phyloP scores from a whole-genome alignment of 257 asterid genomes.

The Solanum etuberosum region DNA sequence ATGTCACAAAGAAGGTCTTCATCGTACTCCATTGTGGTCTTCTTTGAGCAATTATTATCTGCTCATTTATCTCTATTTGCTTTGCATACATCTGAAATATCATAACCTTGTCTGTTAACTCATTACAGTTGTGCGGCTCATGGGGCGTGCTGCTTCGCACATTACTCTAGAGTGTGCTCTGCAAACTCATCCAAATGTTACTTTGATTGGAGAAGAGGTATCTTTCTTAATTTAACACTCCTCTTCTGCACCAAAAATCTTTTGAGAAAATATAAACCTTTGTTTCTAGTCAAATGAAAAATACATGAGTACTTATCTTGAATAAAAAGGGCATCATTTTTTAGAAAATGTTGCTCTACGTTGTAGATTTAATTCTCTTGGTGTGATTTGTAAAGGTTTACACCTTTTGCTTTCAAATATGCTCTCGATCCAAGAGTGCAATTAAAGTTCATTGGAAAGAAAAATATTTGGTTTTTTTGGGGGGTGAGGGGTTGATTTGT shows the following conservation, averaged over 20 bases:
- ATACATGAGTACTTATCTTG: neutral
- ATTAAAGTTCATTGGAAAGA: neutral
- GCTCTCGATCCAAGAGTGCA: neutral
- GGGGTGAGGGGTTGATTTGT: neutral
- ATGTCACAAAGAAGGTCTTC: neutral
- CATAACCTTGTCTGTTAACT: neutral
- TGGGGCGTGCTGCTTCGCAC: constrained; percentile 99
- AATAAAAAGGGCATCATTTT: neutral
- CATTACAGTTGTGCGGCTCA: constrained; percentile 83
- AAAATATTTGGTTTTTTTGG: neutral
- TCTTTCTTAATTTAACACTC: neutral
- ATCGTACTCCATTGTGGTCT: neutral
- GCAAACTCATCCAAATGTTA: constrained; percentile 94
- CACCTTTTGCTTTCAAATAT: neutral
- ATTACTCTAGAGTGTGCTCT: constrained; percentile 94
- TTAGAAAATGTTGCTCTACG: neutral
- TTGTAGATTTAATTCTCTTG: neutral
- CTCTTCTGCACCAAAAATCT: neutral
- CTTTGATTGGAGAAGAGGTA: constrained; percentile 99
- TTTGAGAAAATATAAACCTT: neutral
- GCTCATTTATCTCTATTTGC: neutral
- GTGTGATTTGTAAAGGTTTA: neutral
- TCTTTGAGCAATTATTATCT: neutral
- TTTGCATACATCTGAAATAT: neutral
- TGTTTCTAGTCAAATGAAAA: neutral